These are phyloP conservation scores for Chimonanthus salicifolius DNA, from an alignment of 164 flowering plant species.

Conservation along the genomic window DNA sequence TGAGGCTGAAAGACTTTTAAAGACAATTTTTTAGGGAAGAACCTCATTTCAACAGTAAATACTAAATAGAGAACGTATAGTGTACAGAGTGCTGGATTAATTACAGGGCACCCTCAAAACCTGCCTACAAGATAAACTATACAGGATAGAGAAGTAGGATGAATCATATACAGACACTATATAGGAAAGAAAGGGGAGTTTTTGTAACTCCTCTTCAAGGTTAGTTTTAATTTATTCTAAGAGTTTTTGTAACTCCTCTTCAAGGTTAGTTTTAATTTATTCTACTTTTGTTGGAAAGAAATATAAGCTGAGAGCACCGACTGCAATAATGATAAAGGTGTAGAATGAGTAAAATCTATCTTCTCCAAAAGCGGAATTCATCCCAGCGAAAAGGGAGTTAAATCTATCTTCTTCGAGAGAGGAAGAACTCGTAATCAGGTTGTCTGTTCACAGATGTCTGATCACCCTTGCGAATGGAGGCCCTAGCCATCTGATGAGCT, in stretches of 20 bases:
- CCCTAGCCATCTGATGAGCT: slow-evolving; percentile 54
- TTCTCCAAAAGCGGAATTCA: too few relatives aligned
- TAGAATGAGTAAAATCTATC: neutral
- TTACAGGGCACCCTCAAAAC: too few relatives aligned
- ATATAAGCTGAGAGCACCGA: neutral
- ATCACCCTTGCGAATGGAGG: slow-evolving; percentile 34
- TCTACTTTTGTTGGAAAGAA: slow-evolving; percentile 3
- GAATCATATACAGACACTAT: slow-evolving; percentile 16
- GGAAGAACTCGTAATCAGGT: slow-evolving; percentile 65
- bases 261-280: neutral
- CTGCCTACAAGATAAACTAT: too few relatives aligned
- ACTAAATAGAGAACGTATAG: too few relatives aligned
- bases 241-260: neutral
- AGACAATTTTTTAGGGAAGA: too few relatives aligned
- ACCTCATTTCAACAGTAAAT: too few relatives aligned
- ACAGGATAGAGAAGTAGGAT: too few relatives aligned
- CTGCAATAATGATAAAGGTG: too few relatives aligned
- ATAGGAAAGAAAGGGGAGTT: slow-evolving; percentile 1
- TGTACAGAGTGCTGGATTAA: too few relatives aligned
- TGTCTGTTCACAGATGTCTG: slow-evolving; percentile 38
- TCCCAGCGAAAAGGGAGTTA: neutral
- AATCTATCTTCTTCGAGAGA: slow-evolving; percentile 34
- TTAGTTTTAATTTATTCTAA: neutral
- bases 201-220: neutral
- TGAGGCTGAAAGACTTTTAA: too few relatives aligned